These are phyloP conservation scores for Boletellus ananiceps DNA, from an alignment of 768 basidiomycete species.

Conservation along the genomic window DNA sequence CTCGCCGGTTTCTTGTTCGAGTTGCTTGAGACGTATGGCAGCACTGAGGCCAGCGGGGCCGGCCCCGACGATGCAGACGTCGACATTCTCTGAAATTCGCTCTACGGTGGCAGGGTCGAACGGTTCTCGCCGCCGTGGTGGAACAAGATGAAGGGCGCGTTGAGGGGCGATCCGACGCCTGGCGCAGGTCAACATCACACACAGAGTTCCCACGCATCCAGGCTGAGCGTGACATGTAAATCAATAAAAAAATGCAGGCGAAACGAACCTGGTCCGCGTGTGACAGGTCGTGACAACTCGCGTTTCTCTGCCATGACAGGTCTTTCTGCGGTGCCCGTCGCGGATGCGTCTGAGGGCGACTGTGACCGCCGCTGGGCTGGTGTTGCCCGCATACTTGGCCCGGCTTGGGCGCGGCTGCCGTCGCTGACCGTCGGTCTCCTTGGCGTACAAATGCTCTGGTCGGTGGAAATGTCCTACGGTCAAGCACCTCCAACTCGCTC, in stretches of 20 bases:
- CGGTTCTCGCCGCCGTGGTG: constrained; percentile 24
- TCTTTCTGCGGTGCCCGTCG: constrained; percentile 43
- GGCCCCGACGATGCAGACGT: constrained; percentile 95
- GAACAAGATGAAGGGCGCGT: constrained; percentile 18
- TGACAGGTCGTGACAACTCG: neutral
- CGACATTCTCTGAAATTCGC: constrained; percentile 85
- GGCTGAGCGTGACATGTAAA: too few relatives aligned
- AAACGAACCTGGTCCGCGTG: neutral
- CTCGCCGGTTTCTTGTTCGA: constrained; percentile 71
- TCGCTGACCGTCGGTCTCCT: constrained; percentile 72
- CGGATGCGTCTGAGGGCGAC: constrained; percentile 38
- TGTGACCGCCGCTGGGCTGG: constrained; percentile 43
- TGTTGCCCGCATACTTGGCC: constrained; percentile 58
- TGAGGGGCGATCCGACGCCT: neutral
- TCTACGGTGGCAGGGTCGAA: constrained; percentile 65
- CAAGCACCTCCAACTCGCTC: neutral
- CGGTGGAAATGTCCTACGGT: constrained; percentile 92
- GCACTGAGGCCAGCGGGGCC: constrained; percentile 95
- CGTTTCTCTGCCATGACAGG: constrained; percentile 42
- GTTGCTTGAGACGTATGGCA: constrained; percentile 93
- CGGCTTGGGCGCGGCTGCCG: constrained; percentile 61
- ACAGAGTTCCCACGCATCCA: neutral
- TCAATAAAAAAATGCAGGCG: too few relatives aligned
- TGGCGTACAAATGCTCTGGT: constrained; percentile 89
- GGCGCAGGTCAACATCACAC: constrained; percentile 8